These are phyloP conservation scores for Podaxis sp. DNA, from an alignment of 768 basidiomycete species.

Conservation along the genomic window DNA sequence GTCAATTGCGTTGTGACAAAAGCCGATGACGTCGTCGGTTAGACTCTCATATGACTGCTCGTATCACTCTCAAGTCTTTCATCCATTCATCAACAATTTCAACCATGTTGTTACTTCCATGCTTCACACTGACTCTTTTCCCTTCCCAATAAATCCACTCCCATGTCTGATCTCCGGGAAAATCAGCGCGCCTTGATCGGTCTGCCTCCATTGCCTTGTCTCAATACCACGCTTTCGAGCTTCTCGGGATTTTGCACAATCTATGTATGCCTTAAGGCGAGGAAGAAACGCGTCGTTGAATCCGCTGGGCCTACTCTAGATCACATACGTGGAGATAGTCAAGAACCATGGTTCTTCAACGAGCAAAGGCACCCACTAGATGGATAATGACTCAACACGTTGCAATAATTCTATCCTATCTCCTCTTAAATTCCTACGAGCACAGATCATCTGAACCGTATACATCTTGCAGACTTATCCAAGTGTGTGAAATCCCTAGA, in stretches of 20 bases:
- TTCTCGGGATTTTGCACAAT: background rate
- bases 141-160: background rate
- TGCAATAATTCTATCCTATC: background rate
- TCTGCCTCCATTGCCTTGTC: background rate
- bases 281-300: background rate
- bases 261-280: background rate
- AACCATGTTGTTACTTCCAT: background rate
- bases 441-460: background rate
- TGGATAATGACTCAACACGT: background rate
- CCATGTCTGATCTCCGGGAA: background rate
- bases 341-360: background rate
- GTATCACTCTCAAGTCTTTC: too few species aligned
- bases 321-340: background rate
- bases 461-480: background rate
- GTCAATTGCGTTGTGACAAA: background rate
- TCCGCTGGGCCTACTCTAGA: background rate
- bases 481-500: background rate
- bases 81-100: too few species aligned
- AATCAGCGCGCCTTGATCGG: constrained; percentile 7
- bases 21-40: background rate
- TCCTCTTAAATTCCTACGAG: background rate
- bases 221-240: background rate
- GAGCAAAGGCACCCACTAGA: background rate
- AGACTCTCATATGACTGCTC: background rate
- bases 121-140: background rate